Conservation (phyloP, 257 asterid species). For the Solanum stenotomum region DNA sequence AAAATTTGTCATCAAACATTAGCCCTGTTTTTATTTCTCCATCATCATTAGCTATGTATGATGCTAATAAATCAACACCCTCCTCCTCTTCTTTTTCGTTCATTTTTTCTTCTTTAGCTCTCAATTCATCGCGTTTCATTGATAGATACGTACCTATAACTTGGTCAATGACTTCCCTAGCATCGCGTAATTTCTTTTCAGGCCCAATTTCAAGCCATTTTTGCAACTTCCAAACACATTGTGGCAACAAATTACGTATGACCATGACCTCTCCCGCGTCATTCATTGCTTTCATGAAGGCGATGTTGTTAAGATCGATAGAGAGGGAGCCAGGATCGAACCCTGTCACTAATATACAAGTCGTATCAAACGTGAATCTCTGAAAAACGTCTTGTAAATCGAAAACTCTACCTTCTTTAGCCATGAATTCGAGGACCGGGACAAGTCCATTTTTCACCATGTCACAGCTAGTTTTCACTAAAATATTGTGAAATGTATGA, state of each 20-base stretch:
- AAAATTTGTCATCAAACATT: not conserved
- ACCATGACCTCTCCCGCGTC: not conserved
- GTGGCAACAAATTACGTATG: conserved; percentile 17
- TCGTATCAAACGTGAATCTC: conserved; percentile 39
- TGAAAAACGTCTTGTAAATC: conserved; percentile 50
- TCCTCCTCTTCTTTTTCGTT: not conserved
- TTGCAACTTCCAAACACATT: not conserved
- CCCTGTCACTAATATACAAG: conserved; percentile 28
- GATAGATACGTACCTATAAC: not conserved
- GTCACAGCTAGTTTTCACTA: conserved; percentile 11
- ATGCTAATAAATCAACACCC: not conserved
- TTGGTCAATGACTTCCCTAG: not conserved
- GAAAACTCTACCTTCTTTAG: not conserved
- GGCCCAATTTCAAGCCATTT: not conserved
- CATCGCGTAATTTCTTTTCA: not conserved
- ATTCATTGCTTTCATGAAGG: conserved; percentile 42
- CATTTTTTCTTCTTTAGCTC: not conserved
- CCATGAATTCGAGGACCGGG: conserved; percentile 25
- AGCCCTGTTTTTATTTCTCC: not conserved
- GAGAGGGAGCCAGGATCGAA: conserved; percentile 40
- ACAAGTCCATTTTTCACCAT: conserved; percentile 33
- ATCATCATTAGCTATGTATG: not conserved
- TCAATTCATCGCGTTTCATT: not conserved
- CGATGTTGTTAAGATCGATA: conserved; percentile 18
- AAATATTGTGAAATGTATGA: conserved; percentile 14